These are phyloP conservation scores for Blastomyces parvus DNA, from an alignment of 2,329 filamentous ascomycete genomes.

Conservation along the genomic window DNA sequence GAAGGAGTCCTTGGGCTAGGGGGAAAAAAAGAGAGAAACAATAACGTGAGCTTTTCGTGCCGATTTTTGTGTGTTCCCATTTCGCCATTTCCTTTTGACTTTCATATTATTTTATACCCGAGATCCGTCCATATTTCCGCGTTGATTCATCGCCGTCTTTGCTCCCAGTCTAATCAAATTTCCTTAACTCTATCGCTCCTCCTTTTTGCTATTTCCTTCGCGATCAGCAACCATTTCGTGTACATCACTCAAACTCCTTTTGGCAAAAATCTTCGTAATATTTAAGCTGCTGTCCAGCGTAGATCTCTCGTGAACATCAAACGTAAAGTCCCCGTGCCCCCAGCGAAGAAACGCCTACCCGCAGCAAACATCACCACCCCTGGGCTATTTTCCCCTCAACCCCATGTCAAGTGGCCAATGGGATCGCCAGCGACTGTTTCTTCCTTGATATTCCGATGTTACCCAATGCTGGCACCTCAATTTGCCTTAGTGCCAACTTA, in stretches of 20 bases:
- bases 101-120: not conserved
- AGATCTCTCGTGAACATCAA: not conserved
- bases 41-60: conserved; percentile 1
- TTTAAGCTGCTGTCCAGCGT: too few species aligned
- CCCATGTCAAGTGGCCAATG: too few species aligned
- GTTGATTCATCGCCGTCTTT: not conserved
- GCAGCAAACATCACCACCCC: too few species aligned
- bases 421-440: not conserved
- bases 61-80: not conserved
- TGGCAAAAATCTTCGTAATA: too few species aligned
- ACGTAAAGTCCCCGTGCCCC: not conserved
- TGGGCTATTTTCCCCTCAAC: too few species aligned
- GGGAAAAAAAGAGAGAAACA: not conserved
- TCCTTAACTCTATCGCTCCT: not conserved
- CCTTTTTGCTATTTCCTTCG: not conserved
- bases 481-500: not conserved
- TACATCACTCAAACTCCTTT: too few species aligned
- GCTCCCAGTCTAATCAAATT: not conserved
- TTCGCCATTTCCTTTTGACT: not conserved
- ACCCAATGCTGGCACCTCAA: not conserved
- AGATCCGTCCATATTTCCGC: not conserved
- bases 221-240: not conserved
- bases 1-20: not conserved
- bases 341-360: too few species aligned
- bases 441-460: not conserved